Evolutionary conservation across 139 green algal species (phyloP), one percentile per base, ranked within the genome.

Genomic region (Astrephomene gubernaculifera): DNA sequence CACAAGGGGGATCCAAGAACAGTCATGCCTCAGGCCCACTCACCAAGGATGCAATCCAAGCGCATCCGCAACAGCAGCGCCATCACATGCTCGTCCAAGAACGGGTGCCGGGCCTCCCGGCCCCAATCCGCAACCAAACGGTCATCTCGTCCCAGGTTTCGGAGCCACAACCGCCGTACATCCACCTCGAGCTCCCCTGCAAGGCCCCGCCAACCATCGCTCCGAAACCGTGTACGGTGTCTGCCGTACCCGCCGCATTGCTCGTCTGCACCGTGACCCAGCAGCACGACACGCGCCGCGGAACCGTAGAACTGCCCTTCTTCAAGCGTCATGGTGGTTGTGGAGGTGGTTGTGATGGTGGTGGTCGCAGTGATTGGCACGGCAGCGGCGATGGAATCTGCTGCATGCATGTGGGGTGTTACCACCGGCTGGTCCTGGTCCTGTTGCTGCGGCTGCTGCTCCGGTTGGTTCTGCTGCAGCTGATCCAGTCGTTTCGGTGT

Each of bases 231-330:
- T 1, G 96, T 98, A 27, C 94, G 90, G 89, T 99, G 96, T 21
- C 97, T 91, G n/a, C 95, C 96, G 78, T 99, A 99, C 0, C 97
- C 97, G 0, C 79, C 95, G 75, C 92, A 97, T 85, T 97, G 95
- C 93, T 99, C 97, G 88, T 99, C 97, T 1, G 96, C 97, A 14
- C 97, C 97, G 79, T 98, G 95, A 0, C 97, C 97, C 36, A 99
- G 81, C 80, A 99, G 90, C 65, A 98, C 91, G 27, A 98, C 93
- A 0, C 91, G 81, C 0, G 97, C 96, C 0, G 65, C 45, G 2
- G 92, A 96, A 54, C 61, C 79, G 78, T 91, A 95, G n/a, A 71
- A 31, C 36, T 29, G 27, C 12, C 83, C 87, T n/a, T n/a, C n/a
- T n/a, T n/a, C n/a, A n/a, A n/a, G n/a, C n/a, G n/a, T n/a, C n/a